Evolutionary conservation across 352 stramenopile species (phyloP).

Genomic region (Globisporangium cylindrosporum): DNA sequence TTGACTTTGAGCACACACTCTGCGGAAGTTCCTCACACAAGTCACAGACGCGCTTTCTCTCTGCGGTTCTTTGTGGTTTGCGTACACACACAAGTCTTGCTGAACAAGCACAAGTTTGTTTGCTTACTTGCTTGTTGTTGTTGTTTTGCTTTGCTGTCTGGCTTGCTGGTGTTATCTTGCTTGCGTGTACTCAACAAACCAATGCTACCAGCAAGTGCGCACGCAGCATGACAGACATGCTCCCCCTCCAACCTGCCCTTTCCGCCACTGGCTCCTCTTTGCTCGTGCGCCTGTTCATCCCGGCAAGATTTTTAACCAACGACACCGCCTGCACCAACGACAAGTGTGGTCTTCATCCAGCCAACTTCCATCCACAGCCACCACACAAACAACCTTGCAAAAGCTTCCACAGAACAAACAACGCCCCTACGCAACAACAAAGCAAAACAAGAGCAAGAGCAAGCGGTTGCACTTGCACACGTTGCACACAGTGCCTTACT

Average conservation of each 20-base stretch:
- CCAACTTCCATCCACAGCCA: not conserved
- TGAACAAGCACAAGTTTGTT: not conserved
- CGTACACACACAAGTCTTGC: no score
- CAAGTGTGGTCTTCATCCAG: not conserved
- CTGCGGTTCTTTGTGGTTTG: not conserved
- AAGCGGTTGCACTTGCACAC: not conserved
- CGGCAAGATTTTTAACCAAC: not conserved
- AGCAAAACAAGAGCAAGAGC: no score
- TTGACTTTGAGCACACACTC: not conserved
- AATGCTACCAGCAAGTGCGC: not conserved
- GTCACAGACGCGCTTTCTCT: not conserved
- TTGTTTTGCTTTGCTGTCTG: not conserved
- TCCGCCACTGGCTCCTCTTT: slow-evolving; percentile 1
- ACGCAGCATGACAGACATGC: not conserved
- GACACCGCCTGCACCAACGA: not conserved
- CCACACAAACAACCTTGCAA: not conserved
- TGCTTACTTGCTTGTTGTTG: not conserved
- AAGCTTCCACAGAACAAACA: not conserved
- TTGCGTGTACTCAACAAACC: not conserved
- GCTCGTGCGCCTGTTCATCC: not conserved
- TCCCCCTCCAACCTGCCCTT: not conserved
- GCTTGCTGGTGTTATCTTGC: not conserved
- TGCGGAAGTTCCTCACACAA: not conserved
- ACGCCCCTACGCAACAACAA: not conserved
- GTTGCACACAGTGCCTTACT: not conserved